A percentile compares a stretch with the other conserved stretches of the same genome.
These are phyloP conservation scores for Auricularia sp. DNA, from an alignment of 768 basidiomycete species.

Conservation along the genomic window DNA sequence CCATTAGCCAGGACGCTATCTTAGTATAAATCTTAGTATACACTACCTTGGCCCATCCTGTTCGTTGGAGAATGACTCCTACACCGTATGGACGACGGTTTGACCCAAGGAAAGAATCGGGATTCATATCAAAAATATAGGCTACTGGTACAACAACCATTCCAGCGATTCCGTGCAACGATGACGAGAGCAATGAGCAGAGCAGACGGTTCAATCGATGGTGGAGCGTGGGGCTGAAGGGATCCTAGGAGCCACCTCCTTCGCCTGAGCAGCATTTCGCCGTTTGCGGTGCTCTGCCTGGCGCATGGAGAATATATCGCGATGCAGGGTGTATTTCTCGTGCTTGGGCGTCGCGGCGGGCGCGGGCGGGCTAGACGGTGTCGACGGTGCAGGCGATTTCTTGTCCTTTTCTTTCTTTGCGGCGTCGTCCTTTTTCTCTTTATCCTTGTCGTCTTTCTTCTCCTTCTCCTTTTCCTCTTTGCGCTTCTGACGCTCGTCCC, in stretches of 20 bases:
- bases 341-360: slow-evolving; percentile 30
- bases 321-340: slow-evolving; percentile 71
- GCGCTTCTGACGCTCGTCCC: slow-evolving; percentile 61
- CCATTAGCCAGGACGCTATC: too few relatives aligned
- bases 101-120: too few relatives aligned
- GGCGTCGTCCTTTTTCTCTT: slow-evolving; percentile 26
- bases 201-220: neutral
- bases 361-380: slow-evolving; percentile 12
- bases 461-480: slow-evolving; percentile 48
- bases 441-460: slow-evolving; percentile 36
- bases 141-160: too few relatives aligned
- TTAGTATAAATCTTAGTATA: too few relatives aligned
- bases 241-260: slow-evolving; percentile 59
- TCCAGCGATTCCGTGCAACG: too few relatives aligned
- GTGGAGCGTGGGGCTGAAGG: slow-evolving; percentile 44
- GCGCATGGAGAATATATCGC: slow-evolving; percentile 74
- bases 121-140: too few relatives aligned
- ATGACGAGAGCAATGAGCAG: too few relatives aligned
- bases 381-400: slow-evolving; percentile 28
- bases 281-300: slow-evolving; percentile 63
- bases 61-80: too few relatives aligned
- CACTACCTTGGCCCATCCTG: too few relatives aligned
- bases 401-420: slow-evolving; percentile 27
- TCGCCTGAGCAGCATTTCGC: slow-evolving; percentile 55
- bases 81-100: too few relatives aligned